Base-by-base conservation (phyloP, 129 eudicot species). In the Tanacetum coccineum region DNA sequence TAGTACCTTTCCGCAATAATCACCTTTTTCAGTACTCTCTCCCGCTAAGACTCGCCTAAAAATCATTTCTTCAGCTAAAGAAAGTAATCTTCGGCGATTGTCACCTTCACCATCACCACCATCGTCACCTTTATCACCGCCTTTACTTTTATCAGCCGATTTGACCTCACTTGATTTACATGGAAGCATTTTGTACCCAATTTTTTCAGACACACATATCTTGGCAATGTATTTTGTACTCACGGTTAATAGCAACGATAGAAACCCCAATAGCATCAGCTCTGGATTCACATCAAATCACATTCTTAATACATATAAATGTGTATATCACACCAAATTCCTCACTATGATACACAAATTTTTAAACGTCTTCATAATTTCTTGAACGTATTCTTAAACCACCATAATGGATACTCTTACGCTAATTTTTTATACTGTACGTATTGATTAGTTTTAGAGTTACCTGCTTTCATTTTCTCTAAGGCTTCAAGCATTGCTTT, bases 391-490 rank as follows among this genome's bases (percentile, higher is more conserved):
- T n/a, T n/a, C n/a, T n/a, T n/a, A n/a, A n/a, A n/a, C n/a, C n/a
- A n/a, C n/a, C n/a, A n/a, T n/a, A n/a, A n/a, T n/a, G n/a, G n/a
- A n/a, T n/a, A n/a, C n/a, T n/a, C n/a, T n/a, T n/a, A n/a, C n/a
- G n/a, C n/a, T n/a, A n/a, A n/a, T n/a, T n/a, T n/a, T n/a, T n/a
- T n/a, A n/a, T n/a, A n/a, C n/a, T n/a, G n/a, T n/a, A n/a, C n/a
- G n/a, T n/a, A n/a, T 22, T 0, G 25, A 22, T 22, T 22, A 22
- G 25, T 22, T 22, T 9, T 9, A 49, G 30, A 26, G 3, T 68
- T 68, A 87, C 95, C 96, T 70, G 88, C 79, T 88, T 88, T 88
- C 28, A 88, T 85, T 77, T 88, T 88, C 68, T 85, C 96, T 65
- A 88, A 70, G 52, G 91, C 96, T 72, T 85, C 87, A 52, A 76